These are phyloP conservation scores for Physaria fendleri DNA, from an alignment of 345 rosid genomes.

Conservation along the genomic window DNA sequence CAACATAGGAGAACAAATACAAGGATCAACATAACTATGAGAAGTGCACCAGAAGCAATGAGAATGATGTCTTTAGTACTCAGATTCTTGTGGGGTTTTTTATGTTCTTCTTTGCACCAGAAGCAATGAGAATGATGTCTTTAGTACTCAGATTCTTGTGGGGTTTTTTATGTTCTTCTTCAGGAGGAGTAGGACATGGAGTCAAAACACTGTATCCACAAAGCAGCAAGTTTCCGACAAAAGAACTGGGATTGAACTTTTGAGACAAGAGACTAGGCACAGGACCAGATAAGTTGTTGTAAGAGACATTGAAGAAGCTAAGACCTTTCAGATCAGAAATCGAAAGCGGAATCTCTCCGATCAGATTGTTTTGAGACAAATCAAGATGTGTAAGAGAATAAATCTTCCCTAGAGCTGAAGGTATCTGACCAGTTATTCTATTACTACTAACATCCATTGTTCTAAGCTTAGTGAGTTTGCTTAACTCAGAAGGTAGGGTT, in stretches of 20 bases:
- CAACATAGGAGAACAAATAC: conserved; percentile 55
- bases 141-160: conserved; percentile 49
- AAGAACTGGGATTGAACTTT: conserved; percentile 68
- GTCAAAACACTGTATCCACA: conserved; percentile 64
- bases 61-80: conserved; percentile 68
- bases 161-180: conserved; percentile 18
- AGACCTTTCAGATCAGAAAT: conserved; percentile 46
- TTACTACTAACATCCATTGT: conserved; percentile 56
- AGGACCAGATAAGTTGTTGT: conserved; percentile 75
- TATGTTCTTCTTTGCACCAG: conserved; percentile 36
- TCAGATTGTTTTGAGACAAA: conserved; percentile 52
- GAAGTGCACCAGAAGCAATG: conserved; percentile 69
- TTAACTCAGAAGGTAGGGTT: conserved; percentile 44
- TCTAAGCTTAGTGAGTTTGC: conserved; percentile 48
- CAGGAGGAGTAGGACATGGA: conserved; percentile 44
- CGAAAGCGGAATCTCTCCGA: conserved; percentile 67
- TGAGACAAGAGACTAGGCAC: conserved; percentile 64
- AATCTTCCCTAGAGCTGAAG: conserved; percentile 45
- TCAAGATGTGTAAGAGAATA: conserved; percentile 43
- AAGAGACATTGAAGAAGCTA: conserved; percentile 65
- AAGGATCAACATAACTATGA: conserved; percentile 46
- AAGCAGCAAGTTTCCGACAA: conserved; percentile 65
- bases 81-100: conserved; percentile 36
- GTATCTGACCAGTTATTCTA: conserved; percentile 53
- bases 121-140: conserved; percentile 71